Conservation (phyloP, 129 eudicot genomes). For the Arctium lappa region DNA sequence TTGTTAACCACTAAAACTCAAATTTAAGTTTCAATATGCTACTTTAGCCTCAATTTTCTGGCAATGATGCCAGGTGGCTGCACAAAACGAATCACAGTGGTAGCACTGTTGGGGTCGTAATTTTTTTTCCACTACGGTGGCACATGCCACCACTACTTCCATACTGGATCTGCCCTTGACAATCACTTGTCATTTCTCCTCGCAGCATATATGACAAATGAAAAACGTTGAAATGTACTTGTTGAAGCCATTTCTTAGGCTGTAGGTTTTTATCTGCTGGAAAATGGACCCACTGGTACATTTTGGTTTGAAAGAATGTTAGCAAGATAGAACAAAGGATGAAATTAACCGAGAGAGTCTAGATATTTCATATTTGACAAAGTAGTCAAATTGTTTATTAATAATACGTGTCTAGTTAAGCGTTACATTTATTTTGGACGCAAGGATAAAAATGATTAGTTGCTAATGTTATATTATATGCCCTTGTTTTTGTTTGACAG, state of each 20-base stretch:
- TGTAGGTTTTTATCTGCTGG: background rate
- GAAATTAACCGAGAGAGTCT: background rate
- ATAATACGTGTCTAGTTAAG: background rate
- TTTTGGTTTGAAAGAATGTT: background rate
- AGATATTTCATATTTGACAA: background rate
- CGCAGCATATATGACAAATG: background rate
- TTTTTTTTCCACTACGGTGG: no score
- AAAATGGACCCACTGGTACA: background rate
- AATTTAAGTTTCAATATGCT: no score
- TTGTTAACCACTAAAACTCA: no score
- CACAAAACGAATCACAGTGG: no score
- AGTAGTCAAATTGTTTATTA: background rate
- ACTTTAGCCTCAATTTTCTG: no score
- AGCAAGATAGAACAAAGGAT: background rate
- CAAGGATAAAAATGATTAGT: background rate
- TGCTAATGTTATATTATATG: slow-evolving; percentile 12
- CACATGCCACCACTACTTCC: no score
- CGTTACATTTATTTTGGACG: background rate
- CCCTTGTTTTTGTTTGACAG: slow-evolving; percentile 34
- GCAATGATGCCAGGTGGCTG: no score
- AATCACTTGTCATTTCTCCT: background rate
- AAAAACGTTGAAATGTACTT: no score
- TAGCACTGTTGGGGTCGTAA: no score
- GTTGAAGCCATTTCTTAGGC: background rate
- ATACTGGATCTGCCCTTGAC: no score